Evolutionary conservation across 768 basidiomycete species (phyloP).

Genomic region (Mycena latifolia): DNA sequence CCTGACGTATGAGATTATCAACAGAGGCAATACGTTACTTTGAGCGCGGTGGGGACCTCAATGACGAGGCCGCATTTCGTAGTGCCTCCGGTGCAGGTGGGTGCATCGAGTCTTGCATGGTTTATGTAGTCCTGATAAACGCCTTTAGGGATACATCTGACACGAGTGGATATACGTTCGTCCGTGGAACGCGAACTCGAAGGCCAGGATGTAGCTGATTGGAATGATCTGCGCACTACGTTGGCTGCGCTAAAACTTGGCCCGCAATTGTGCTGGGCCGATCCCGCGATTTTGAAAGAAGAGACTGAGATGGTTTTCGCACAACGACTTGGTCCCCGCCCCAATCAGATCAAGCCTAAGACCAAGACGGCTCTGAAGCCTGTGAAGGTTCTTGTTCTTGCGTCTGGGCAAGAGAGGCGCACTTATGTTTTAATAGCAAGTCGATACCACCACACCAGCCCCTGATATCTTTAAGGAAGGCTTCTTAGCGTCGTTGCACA

Average conservation of each 20-base stretch:
- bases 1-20: neutral
- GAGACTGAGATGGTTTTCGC: constrained; percentile 59
- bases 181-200: neutral
- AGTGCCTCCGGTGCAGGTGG: neutral
- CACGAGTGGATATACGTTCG: neutral
- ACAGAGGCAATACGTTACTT: constrained; percentile 3
- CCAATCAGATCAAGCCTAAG: neutral
- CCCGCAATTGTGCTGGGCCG: constrained; percentile 1
- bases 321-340: constrained; percentile 43
- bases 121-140: neutral
- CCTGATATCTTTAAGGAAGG: constrained; percentile 87
- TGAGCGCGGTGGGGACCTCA: neutral
- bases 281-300: constrained; percentile 35
- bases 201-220: neutral
- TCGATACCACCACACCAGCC: too few species aligned
- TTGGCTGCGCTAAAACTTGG: neutral
- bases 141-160: neutral
- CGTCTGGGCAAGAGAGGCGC: too few species aligned
- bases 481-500: constrained; percentile 92
- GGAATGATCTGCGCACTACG: neutral
- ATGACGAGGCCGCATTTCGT: neutral
- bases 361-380: neutral
- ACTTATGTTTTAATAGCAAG: too few species aligned
- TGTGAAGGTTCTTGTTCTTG: neutral
- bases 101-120: neutral